Evolutionary conservation across 495 filamentous ascomycete species (phyloP).

Genomic region (Tetracladium setigerum): DNA sequence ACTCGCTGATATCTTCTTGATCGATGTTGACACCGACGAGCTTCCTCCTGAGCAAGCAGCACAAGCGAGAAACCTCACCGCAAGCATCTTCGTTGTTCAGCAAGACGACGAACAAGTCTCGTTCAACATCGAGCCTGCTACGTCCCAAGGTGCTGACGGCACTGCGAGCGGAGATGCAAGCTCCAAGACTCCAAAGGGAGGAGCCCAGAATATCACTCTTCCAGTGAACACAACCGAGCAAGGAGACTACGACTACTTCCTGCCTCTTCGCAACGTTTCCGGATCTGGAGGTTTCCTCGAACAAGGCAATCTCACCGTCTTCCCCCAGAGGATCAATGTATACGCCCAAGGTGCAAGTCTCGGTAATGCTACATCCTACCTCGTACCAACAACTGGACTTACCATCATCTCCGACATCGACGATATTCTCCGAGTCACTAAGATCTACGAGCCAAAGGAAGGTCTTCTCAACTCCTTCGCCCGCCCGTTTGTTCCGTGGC

Average conservation of each 20-base stretch:
- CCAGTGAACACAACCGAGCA: conserved; percentile 50
- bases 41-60: conserved; percentile 50
- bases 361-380: conserved; percentile 70
- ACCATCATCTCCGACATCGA: conserved; percentile 72
- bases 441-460: conserved; percentile 68
- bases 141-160: conserved; percentile 16
- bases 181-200: conserved; percentile 36
- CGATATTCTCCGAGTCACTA: conserved; percentile 74
- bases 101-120: conserved; percentile 54
- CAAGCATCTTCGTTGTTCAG: conserved; percentile 64
- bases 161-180: conserved; percentile 27
- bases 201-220: conserved; percentile 46
- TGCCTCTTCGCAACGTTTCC: conserved; percentile 44
- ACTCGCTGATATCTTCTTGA: conserved; percentile 62
- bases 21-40: conserved; percentile 50
- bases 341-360: conserved; percentile 52
- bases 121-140: conserved; percentile 49
- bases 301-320: conserved; percentile 51
- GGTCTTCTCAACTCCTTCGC: conserved; percentile 74
- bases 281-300: conserved; percentile 38
- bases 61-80: conserved; percentile 66
- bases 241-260: conserved; percentile 66
- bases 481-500: conserved; percentile 58
- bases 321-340: conserved; percentile 58
- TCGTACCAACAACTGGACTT: conserved; percentile 58